These are phyloP conservation scores for Hordeum pubiflorum DNA, from an alignment of 202 grass and related monocot genomes.

Conservation along the genomic window DNA sequence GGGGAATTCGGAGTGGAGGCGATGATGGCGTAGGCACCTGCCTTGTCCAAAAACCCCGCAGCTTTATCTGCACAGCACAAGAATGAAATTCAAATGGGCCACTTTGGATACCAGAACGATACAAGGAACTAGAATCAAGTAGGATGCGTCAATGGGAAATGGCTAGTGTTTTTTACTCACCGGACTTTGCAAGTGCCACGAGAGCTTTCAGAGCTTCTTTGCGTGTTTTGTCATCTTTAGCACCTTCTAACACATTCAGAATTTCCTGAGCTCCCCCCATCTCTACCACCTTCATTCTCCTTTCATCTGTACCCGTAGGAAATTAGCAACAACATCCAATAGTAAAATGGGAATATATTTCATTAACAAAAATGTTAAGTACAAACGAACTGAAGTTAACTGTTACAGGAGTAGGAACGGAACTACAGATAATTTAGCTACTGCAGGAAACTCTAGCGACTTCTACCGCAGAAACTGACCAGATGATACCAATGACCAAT, in stretches of 20 bases:
- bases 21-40: conserved; percentile 56
- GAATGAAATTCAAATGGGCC: neutral
- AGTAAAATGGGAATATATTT: neutral
- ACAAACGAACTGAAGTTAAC: conserved; percentile 3
- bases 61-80: conserved; percentile 62
- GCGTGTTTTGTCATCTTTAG: conserved; percentile 87
- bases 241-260: conserved; percentile 66
- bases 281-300: conserved; percentile 90
- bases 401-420: neutral
- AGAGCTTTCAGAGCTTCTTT: conserved; percentile 80
- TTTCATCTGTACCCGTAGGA: conserved; percentile 43
- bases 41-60: conserved; percentile 55
- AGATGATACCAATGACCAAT: neutral
- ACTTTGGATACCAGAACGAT: neutral
- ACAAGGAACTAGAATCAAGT: conserved; percentile 6
- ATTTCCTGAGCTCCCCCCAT: conserved; percentile 83
- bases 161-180: conserved; percentile 33
- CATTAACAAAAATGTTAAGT: neutral
- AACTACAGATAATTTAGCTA: neutral
- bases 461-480: neutral
- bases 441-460: neutral
- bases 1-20: conserved; percentile 47
- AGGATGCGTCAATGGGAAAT: neutral
- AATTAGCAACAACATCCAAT: conserved; percentile 10
- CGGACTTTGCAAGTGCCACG: conserved; percentile 64